Base-by-base conservation (phyloP, 805 yeast genomes). In the Candida broadrunensis region DNA sequence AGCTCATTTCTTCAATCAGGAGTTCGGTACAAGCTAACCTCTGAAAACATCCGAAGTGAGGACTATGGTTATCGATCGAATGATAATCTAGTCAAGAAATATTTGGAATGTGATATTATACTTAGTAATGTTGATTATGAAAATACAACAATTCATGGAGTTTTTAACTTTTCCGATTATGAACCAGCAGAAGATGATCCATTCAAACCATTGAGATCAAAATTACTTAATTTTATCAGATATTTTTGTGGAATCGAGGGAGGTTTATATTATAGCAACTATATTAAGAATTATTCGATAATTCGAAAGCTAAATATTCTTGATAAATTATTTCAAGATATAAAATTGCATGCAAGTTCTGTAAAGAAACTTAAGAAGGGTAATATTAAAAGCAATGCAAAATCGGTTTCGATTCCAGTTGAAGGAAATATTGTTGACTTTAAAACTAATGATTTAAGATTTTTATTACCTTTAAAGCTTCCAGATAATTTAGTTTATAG, bases 341-440 rank as follows among this genome's bases (percentile, higher is more conserved):
- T 16, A 4, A 38, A 37, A 15, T 30, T 46, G 3, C 16, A 20
- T 24, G 27, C 4, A 36, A 42, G 9, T 37, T 41, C 33, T 15
- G 24, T 17, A 25, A 24, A 19, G 24, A n/a, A n/a, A n/a, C n/a
- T n/a, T n/a, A n/a, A n/a, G n/a, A n/a, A n/a, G n/a, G n/a, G n/a
- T n/a, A 6, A 21, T 9, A 21, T 7, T 21, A 25, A 4, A n/a
- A 13, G 11, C 33, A 15, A 29, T 36, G 16, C 35, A 34, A 45
- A 27, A 17, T 42, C 1, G 34, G 33, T 31, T 14, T 29, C 32
- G 5, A 14, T 45, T 9, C 41, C 47, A 5, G 34, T 56, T 12
- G 34, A 35, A 6, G 75, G 75, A 2, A 42, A 50, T 5, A 44
- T 64, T 17, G 46, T 69, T 13, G 72, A 70, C 45, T 69, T 70